These are phyloP conservation scores for Chytridiales sp. DNA, from an alignment of 371 early-diverging fungal genomes.

Conservation along the genomic window DNA sequence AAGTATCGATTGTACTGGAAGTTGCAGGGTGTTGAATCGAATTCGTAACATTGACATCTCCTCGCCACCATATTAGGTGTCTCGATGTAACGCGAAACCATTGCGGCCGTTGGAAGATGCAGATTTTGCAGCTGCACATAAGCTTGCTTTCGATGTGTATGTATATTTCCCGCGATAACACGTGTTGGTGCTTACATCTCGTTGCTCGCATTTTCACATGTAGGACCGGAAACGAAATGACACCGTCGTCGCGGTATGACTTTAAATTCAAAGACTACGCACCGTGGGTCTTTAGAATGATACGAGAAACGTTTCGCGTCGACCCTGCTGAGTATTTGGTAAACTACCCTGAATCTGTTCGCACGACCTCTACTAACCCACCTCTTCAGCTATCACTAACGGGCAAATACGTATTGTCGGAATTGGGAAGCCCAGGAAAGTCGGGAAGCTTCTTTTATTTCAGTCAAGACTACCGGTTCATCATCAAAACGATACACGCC, in stretches of 20 bases:
- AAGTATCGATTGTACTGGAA: not conserved
- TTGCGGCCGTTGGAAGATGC: conserved; percentile 61
- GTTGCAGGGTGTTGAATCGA: too few relatives aligned
- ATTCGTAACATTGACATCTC: too few relatives aligned
- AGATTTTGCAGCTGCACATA: conserved; percentile 87
- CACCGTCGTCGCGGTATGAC: conserved; percentile 91
- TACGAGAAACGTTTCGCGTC: conserved; percentile 85
- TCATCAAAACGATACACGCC: conserved; percentile 96
- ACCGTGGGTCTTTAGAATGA: conserved; percentile 92
- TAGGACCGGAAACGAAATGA: conserved; percentile 88
- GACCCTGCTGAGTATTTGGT: conserved; percentile 95
- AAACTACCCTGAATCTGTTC: conserved; percentile 10
- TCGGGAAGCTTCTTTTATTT: conserved; percentile 96
- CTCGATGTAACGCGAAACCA: conserved; percentile 84
- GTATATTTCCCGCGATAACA: conserved; percentile 10
- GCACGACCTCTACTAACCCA: too few relatives aligned
- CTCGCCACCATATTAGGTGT: too few relatives aligned
- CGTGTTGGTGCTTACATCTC: not conserved
- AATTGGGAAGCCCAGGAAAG: conserved; percentile 94
- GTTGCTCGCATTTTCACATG: not conserved
- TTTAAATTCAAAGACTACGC: conserved; percentile 98
- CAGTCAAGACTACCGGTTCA: conserved; percentile 94
- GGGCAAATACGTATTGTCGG: conserved; percentile 92
- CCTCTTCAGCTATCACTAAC: conserved; percentile 83
- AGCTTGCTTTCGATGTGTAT: conserved; percentile 89